Evolutionary conservation across 345 rosid species (phyloP).

Genomic region (Rhodomyrtus tomentosa): DNA sequence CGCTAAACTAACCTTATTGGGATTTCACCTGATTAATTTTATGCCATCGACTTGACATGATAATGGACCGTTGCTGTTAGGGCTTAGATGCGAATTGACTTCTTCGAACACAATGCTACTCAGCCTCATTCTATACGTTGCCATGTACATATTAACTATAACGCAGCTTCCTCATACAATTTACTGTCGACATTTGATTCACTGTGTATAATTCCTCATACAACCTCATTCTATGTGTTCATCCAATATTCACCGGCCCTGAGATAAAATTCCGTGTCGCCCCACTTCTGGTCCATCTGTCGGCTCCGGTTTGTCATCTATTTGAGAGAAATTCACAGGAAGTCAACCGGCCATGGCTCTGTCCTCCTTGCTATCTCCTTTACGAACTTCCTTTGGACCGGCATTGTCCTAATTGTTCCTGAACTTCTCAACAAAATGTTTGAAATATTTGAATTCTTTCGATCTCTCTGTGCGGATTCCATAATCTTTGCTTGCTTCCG

Average conservation of each 20-base stretch:
- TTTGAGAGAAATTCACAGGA: no score
- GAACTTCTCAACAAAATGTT: not conserved
- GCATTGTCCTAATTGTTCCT: not conserved
- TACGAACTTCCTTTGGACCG: no score
- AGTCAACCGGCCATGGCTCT: no score
- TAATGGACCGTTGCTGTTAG: not conserved
- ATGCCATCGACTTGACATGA: not conserved
- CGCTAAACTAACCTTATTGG: no score
- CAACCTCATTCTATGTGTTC: not conserved
- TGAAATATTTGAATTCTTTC: not conserved
- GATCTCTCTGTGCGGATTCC: not conserved
- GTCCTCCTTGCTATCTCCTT: no score
- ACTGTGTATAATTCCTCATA: not conserved
- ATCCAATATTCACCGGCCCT: not conserved
- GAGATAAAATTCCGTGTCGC: not conserved
- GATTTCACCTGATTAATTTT: not conserved
- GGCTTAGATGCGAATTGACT: not conserved
- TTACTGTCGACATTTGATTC: not conserved
- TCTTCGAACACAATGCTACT: not conserved
- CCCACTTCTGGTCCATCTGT: not conserved
- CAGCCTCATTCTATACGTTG: not conserved
- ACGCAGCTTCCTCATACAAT: not conserved
- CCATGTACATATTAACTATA: not conserved
- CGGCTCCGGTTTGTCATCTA: not conserved
- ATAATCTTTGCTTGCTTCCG: not conserved